Evolutionary conservation across 768 basidiomycete genomes (phyloP).

Genomic region (Mycena leptocephala): DNA sequence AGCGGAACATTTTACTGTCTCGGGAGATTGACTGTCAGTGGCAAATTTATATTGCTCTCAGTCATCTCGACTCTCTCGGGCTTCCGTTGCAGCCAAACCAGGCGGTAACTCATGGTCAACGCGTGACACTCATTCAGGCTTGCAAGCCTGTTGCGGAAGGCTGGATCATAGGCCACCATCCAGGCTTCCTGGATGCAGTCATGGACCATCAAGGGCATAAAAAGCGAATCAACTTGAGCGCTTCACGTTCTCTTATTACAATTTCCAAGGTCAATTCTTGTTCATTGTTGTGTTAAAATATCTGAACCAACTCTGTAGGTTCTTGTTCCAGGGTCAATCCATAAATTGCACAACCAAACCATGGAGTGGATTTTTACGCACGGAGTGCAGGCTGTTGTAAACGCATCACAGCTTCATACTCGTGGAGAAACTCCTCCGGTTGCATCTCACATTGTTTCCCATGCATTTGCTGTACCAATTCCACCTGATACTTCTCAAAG

Average conservation of each 20-base stretch:
- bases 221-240: not conserved
- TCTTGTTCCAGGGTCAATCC: not conserved
- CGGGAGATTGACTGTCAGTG: constrained; percentile 11
- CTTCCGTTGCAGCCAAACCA: not conserved
- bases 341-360: not conserved
- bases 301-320: not conserved
- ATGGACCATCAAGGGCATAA: not conserved
- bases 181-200: not conserved
- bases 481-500: no score
- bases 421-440: not conserved
- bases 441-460: not conserved
- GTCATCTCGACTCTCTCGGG: not conserved
- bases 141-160: constrained; percentile 6
- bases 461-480: not conserved
- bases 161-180: not conserved
- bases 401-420: not conserved
- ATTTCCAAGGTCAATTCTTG: not conserved
- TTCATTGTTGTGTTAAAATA: not conserved
- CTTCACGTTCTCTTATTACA: not conserved
- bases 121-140: not conserved
- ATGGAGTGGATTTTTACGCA: constrained; percentile 9
- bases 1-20: not conserved
- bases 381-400: not conserved
- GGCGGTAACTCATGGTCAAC: not conserved
- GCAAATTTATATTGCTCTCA: not conserved